These are phyloP conservation scores for Coffea canephora DNA, from an alignment of 257 asterid genomes.

Conservation along the genomic window DNA sequence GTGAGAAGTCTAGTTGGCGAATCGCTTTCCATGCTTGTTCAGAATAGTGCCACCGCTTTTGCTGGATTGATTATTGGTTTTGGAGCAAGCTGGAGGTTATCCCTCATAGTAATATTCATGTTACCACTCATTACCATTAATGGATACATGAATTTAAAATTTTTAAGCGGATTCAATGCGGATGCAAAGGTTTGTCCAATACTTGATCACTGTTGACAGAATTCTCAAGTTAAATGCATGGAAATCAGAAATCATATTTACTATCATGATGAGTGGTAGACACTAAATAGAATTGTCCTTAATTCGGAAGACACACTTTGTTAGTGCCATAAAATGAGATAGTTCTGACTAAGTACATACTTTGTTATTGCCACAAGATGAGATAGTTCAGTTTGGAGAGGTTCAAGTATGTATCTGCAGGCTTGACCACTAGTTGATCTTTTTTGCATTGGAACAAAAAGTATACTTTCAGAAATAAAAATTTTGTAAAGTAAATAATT, in stretches of 20 bases:
- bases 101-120: conserved; percentile 37
- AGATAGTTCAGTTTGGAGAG: background rate
- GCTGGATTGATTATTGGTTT: conserved; percentile 52
- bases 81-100: conserved; percentile 54
- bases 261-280: background rate
- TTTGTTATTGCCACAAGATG: background rate
- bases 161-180: conserved; percentile 41
- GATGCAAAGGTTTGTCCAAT: conserved; percentile 56
- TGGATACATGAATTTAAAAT: conserved; percentile 61
- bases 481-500: too few species aligned
- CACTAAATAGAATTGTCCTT: background rate
- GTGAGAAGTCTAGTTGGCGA: conserved; percentile 60
- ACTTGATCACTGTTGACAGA: background rate
- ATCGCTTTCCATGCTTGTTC: conserved; percentile 51
- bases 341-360: background rate
- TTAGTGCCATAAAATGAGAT: too few species aligned
- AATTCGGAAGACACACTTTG: background rate
- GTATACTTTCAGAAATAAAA: too few species aligned
- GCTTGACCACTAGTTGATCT: background rate
- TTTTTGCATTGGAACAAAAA: background rate
- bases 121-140: conserved; percentile 60
- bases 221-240: background rate
- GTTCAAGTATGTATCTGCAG: too few species aligned
- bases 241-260: background rate
- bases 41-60: conserved; percentile 45